Evolutionary conservation across 2,329 filamentous ascomycete genomes (phyloP), one percentile per base, ranked within the genome.

Genomic region (Aureobasidium pullulans): DNA sequence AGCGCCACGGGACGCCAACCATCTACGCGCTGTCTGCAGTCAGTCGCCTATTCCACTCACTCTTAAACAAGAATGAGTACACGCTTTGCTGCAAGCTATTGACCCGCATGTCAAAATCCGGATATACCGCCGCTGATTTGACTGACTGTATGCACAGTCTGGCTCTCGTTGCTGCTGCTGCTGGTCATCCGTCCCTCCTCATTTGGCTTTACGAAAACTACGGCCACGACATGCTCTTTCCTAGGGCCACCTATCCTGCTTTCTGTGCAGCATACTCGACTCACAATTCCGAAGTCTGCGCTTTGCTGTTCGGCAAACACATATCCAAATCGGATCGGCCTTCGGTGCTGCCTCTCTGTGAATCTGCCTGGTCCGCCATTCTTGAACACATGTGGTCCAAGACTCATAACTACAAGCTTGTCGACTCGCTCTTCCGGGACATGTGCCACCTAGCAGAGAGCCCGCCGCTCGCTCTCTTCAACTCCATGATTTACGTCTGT

Each of bases 351-450:
- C 23, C 16, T 15, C 10, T 15, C 7, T 52, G 46, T 7, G 15
- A 59, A 49, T 16, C 57, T 46, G 46, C 57, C 6, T 59, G 57
- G 57, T 29, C 48, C n/a, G 40, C 19, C 19, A 50, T 59, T 23
- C 40, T 59, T 2, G 8, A 52, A 4, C 47, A 44, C n/a, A 34
- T 52, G 39, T 59, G 57, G 57, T 28, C 10, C 19, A 29, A 9
- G 4, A 59, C 57, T 23, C n/a, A 16, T 7, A 59, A 47, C 23
- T 36, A 36, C 10, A 19, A 29, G 7, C 37, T 52, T 13, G 48
- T 59, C 31, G 32, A 34, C 11, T 19, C 31, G 16, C 32, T 46
- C 7, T 59, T 59, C 23, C 6, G 8, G 10, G 29, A 39, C 13
- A 46, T 59, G 47, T 50, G 57, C 46, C 11, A 34, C 15, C 10